Conservation (phyloP, 2,329 filamentous ascomycete genomes). For the Botrytis aclada region DNA sequence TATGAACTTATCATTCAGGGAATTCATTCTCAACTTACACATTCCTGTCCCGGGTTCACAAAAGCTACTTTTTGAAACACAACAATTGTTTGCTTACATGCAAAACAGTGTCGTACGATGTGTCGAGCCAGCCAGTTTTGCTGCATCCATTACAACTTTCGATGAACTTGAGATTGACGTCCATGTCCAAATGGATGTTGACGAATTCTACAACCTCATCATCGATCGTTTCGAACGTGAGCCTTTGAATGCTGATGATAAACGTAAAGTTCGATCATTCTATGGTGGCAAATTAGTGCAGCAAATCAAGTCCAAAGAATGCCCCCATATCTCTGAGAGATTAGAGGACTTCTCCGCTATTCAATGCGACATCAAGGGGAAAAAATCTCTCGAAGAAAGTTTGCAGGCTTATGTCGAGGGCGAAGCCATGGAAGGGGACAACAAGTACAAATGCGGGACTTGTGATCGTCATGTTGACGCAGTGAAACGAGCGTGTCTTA, state of each 20-base stretch:
- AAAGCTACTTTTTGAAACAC: conserved; percentile 70
- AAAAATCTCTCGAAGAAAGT: conserved; percentile 77
- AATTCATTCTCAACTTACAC: conserved; percentile 69
- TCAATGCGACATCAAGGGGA: conserved; percentile 94
- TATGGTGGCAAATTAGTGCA: conserved; percentile 91
- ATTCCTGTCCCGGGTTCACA: conserved; percentile 59
- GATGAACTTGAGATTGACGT: conserved; percentile 82
- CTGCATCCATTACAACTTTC: conserved; percentile 75
- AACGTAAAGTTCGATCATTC: conserved; percentile 72
- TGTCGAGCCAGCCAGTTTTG: conserved; percentile 70
- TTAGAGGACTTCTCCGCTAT: conserved; percentile 91
- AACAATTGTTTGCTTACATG: conserved; percentile 79
- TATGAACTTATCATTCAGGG: conserved; percentile 87
- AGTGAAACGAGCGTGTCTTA: conserved; percentile 87
- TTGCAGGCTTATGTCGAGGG: conserved; percentile 93
- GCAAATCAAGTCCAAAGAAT: conserved; percentile 94
- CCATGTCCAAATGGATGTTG: conserved; percentile 92
- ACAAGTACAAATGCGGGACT: conserved; percentile 95
- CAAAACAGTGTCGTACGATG: conserved; percentile 75
- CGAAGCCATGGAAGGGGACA: conserved; percentile 96
- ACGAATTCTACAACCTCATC: conserved; percentile 93
- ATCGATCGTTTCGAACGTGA: conserved; percentile 90
- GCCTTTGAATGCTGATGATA: conserved; percentile 64
- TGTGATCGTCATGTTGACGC: conserved; percentile 89
- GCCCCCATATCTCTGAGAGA: conserved; percentile 86